Evolutionary conservation across 164 flowering plant genomes (phyloP).

Genomic region (Protea cynaroides): DNA sequence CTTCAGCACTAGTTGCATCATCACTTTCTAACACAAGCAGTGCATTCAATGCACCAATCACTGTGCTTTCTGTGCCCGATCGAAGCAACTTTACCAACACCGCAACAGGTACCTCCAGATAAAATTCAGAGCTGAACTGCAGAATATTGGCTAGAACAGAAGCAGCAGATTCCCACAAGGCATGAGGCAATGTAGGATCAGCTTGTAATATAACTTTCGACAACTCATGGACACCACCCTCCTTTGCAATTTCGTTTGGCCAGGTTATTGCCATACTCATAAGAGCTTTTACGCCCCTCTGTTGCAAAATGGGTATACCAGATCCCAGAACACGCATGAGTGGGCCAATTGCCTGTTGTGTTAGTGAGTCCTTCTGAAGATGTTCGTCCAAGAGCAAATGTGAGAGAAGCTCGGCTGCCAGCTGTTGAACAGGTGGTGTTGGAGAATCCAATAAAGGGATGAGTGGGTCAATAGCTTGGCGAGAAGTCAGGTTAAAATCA

Average conservation of each 20-base stretch:
- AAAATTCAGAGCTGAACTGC: conserved; percentile 12
- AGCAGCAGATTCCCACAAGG: conserved; percentile 1
- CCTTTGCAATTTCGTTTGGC: background rate
- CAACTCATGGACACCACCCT: background rate
- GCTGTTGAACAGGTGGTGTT: conserved; percentile 58
- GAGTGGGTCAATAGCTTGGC: conserved; percentile 31
- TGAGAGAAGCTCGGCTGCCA: conserved; percentile 75
- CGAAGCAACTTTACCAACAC: conserved; percentile 67
- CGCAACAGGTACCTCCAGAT: conserved; percentile 71
- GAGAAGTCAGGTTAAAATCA: background rate
- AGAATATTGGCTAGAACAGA: background rate
- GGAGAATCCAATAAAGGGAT: conserved; percentile 68
- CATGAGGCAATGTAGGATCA: background rate
- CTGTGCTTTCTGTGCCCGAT: conserved; percentile 63
- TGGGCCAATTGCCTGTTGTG: conserved; percentile 67
- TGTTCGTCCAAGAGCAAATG: conserved; percentile 62
- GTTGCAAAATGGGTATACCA: conserved; percentile 64
- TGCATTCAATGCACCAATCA: conserved; percentile 62
- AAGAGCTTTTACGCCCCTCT: conserved; percentile 23
- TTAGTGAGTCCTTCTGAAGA: conserved; percentile 60
- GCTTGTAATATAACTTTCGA: background rate
- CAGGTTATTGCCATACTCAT: background rate
- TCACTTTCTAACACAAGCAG: conserved; percentile 73
- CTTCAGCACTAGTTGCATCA: conserved; percentile 73
- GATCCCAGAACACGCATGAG: conserved; percentile 60